Conservation (phyloP, 2,329 filamentous ascomycete species). For the Calonectria montana region DNA sequence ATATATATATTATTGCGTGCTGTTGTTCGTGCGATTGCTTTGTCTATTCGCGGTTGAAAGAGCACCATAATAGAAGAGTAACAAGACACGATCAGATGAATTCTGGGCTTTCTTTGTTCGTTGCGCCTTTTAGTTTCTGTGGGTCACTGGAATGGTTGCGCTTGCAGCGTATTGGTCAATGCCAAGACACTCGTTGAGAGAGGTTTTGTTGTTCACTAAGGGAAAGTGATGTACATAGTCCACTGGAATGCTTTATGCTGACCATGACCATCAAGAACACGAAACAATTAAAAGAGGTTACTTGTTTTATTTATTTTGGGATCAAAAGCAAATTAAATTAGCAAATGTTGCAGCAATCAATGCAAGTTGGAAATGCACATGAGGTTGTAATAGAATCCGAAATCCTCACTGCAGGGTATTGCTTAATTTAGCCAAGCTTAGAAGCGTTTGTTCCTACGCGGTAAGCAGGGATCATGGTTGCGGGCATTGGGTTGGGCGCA, state of each 20-base stretch:
- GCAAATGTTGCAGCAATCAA: not conserved
- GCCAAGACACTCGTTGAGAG: no score
- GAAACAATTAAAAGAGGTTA: not conserved
- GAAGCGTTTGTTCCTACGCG: not conserved
- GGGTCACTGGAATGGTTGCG: not conserved
- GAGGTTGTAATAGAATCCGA: not conserved
- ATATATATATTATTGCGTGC: not conserved
- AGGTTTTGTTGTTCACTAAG: not conserved
- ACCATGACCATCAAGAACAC: not conserved
- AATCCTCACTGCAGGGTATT: constrained; percentile 1
- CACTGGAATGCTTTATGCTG: not conserved
- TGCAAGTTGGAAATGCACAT: not conserved
- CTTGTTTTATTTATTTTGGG: no score
- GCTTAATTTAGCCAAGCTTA: not conserved
- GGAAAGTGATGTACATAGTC: not conserved
- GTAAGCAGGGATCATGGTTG: constrained; percentile 8
- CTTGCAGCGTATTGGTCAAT: no score
- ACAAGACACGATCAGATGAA: not conserved
- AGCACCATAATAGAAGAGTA: not conserved
- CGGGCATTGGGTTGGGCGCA: constrained; percentile 7
- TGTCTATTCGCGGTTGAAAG: not conserved
- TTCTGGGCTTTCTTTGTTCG: not conserved
- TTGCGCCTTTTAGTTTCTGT: not conserved
- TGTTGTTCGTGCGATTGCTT: not conserved
- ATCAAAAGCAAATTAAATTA: not conserved